Conservation (phyloP, 2,329 filamentous ascomycete species). For the Alternaria dauci region DNA sequence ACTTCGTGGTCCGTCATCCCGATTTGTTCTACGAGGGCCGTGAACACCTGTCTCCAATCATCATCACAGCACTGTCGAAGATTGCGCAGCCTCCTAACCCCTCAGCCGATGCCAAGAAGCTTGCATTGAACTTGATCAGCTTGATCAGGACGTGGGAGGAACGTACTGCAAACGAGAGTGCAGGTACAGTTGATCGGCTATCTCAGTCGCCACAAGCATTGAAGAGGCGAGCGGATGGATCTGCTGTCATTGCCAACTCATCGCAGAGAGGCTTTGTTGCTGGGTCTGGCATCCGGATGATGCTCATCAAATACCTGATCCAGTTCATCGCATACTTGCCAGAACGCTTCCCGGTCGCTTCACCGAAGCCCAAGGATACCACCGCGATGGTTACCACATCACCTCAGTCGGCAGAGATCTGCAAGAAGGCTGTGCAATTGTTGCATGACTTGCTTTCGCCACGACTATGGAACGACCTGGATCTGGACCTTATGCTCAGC, state of each 20-base stretch:
- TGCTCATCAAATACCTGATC: constrained; percentile 93
- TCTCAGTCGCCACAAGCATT: constrained; percentile 73
- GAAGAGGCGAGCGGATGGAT: constrained; percentile 81
- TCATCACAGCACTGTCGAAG: constrained; percentile 88
- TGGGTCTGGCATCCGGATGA: constrained; percentile 68
- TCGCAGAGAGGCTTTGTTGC: constrained; percentile 56
- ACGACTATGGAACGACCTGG: constrained; percentile 89
- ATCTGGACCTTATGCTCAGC: constrained; percentile 83
- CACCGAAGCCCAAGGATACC: constrained; percentile 53
- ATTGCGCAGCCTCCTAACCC: constrained; percentile 83
- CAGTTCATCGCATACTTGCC: constrained; percentile 92
- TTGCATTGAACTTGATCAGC: constrained; percentile 89
- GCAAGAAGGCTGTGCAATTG: constrained; percentile 82
- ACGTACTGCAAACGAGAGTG: constrained; percentile 71
- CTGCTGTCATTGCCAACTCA: constrained; percentile 63
- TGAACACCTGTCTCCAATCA: constrained; percentile 87
- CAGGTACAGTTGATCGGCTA: constrained; percentile 50
- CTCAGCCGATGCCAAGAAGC: constrained; percentile 89
- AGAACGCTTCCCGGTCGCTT: constrained; percentile 78
- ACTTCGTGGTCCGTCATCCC: constrained; percentile 92
- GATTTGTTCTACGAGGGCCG: constrained; percentile 94
- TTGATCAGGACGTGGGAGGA: constrained; percentile 95
- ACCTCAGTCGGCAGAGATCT: constrained; percentile 74
- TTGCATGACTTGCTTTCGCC: constrained; percentile 86
- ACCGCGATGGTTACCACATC: constrained; percentile 45